A percentile compares a stretch with the other conserved stretches of the same genome.
Conservation (phyloP, 306 rosid species). For the Quercus parvula region DNA sequence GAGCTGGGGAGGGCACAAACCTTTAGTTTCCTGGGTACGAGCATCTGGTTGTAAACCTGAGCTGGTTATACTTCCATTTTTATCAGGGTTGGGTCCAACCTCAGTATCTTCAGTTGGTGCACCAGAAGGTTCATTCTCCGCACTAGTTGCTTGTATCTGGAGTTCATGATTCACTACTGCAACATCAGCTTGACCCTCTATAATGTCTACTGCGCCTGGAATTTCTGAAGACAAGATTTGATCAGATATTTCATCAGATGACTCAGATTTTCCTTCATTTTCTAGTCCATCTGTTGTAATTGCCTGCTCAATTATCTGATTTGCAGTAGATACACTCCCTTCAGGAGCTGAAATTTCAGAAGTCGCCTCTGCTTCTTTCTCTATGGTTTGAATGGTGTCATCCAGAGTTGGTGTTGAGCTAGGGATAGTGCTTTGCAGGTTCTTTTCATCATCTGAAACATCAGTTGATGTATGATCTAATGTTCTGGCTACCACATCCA, state of each 20-base stretch:
- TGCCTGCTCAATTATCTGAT: conserved; percentile 32
- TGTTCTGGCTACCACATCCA: conserved; percentile 31
- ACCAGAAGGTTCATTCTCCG: conserved; percentile 36
- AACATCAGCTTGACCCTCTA: conserved; percentile 36
- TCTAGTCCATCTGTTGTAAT: conserved; percentile 31
- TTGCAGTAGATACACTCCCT: conserved; percentile 26
- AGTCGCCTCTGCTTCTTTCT: conserved; percentile 40
- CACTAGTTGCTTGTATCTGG: conserved; percentile 29
- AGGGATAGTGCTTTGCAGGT: conserved; percentile 18
- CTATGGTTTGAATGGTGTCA: conserved; percentile 16
- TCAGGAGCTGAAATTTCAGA: conserved; percentile 40
- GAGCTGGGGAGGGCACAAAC: conserved; percentile 28
- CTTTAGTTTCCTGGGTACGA: conserved; percentile 39
- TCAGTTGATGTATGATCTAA: conserved; percentile 28
- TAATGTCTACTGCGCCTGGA: conserved; percentile 25
- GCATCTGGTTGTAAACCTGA: conserved; percentile 40
- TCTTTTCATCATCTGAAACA: conserved; percentile 24
- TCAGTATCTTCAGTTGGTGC: conserved; percentile 33
- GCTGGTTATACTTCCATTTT: conserved; percentile 34
- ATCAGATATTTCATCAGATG: conserved; percentile 34
- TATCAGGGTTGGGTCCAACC: conserved; percentile 35
- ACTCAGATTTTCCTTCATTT: conserved; percentile 29
- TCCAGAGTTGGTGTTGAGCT: conserved; percentile 21
- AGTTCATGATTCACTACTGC: conserved; percentile 35
- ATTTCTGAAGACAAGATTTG: conserved; percentile 28